phyloP scores from a whole-genome alignment of 441 rosid genomes.

The Corymbia calophylla region DNA sequence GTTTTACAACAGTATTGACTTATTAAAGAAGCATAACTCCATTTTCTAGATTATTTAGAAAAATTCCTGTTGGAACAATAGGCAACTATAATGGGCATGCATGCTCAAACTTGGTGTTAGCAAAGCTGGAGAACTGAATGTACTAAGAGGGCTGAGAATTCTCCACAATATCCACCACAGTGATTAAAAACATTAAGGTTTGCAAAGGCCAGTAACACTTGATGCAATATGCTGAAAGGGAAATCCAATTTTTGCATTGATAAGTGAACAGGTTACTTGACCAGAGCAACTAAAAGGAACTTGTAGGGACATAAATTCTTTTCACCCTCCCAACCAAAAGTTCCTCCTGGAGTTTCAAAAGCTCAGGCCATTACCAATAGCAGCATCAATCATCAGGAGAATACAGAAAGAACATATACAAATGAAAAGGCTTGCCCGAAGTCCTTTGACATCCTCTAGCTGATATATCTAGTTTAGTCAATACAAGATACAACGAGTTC shows the following conservation, averaged over 20 bases:
- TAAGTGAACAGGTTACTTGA: neutral
- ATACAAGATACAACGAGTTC: neutral
- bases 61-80: neutral
- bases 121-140: neutral
- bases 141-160: neutral
- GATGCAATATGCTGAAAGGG: neutral
- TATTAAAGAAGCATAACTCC: neutral
- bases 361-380: neutral
- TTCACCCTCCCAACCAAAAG: neutral
- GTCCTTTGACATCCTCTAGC: neutral
- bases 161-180: neutral
- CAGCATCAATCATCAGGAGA: neutral
- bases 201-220: neutral
- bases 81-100: neutral
- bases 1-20: neutral
- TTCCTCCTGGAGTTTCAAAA: neutral
- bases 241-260: neutral
- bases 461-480: neutral
- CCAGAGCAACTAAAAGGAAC: neutral
- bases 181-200: neutral
- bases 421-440: neutral
- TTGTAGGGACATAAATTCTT: neutral
- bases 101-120: neutral
- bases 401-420: neutral
- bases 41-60: neutral